Evolutionary conservation across 2,329 filamentous ascomycete genomes (phyloP).

Genomic region (Penicillium sp.): DNA sequence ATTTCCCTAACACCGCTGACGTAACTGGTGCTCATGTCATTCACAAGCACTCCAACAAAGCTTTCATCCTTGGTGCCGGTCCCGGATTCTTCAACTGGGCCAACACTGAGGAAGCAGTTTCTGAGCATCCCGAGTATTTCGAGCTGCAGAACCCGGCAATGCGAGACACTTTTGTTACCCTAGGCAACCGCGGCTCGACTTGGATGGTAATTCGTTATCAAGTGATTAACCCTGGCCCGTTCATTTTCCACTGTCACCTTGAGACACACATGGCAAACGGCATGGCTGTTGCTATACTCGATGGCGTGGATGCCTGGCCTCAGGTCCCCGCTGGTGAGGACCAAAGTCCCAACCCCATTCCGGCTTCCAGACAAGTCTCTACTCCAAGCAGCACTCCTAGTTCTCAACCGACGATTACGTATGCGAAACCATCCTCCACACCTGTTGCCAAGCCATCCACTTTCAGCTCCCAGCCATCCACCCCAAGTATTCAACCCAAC

Average conservation of each 20-base stretch:
- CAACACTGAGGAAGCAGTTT: slow-evolving; percentile 42
- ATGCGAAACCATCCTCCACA: not conserved
- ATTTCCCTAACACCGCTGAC: slow-evolving; percentile 32
- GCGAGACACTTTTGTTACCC: slow-evolving; percentile 51
- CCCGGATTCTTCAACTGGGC: slow-evolving; percentile 52
- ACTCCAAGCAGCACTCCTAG: not conserved
- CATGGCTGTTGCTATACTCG: slow-evolving; percentile 51
- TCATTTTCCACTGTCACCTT: slow-evolving; percentile 54
- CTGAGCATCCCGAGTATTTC: slow-evolving; percentile 41
- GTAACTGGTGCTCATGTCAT: slow-evolving; percentile 59
- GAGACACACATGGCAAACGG: slow-evolving; percentile 51
- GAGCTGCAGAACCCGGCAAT: slow-evolving; percentile 53
- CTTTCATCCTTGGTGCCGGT: slow-evolving; percentile 48
- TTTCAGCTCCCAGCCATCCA: not conserved
- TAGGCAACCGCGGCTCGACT: slow-evolving; percentile 25
- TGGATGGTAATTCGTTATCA: slow-evolving; percentile 51
- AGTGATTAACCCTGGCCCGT: slow-evolving; percentile 48
- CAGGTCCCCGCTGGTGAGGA: slow-evolving; percentile 28
- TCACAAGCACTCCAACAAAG: slow-evolving; percentile 65
- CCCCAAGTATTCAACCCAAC: not conserved
- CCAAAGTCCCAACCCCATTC: slow-evolving; percentile 5
- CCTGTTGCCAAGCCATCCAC: not conserved
- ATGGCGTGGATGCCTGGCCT: slow-evolving; percentile 51
- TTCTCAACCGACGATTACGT: not conserved
- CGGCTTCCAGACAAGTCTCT: not conserved